Conservation (phyloP, 768 basidiomycete genomes). For the Boletus fagicola region DNA sequence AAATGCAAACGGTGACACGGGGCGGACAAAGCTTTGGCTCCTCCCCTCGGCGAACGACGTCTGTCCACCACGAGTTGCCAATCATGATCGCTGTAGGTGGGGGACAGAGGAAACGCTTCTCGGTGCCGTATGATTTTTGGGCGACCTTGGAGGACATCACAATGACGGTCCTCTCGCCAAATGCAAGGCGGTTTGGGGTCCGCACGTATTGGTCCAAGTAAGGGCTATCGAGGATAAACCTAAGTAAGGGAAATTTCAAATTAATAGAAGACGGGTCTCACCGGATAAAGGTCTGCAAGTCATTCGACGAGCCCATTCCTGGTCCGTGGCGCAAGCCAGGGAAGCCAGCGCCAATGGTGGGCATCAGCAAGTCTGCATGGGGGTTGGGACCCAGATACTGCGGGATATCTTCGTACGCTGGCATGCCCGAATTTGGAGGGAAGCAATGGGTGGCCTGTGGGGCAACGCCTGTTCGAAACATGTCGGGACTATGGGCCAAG, state of each 20-base stretch:
- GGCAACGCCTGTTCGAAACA: constrained; percentile 60
- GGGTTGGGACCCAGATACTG: constrained; percentile 53
- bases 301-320: constrained; percentile 60
- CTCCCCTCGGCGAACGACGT: constrained; percentile 70
- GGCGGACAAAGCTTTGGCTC: constrained; percentile 74
- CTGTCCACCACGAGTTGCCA: constrained; percentile 93
- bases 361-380: constrained; percentile 59
- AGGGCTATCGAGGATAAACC: constrained; percentile 46
- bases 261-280: constrained; percentile 32
- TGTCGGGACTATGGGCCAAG: constrained; percentile 50
- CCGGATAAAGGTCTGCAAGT: constrained; percentile 82
- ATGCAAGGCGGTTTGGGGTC: constrained; percentile 80
- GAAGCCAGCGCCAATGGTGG: constrained; percentile 59
- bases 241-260: constrained; percentile 16
- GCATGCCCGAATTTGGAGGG: constrained; percentile 48
- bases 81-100: constrained; percentile 94
- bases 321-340: constrained; percentile 62
- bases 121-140: constrained; percentile 95
- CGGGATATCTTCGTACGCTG: constrained; percentile 58
- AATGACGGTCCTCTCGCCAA: constrained; percentile 91
- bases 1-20: constrained; percentile 84
- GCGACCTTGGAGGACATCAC: constrained; percentile 98
- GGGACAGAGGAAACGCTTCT: constrained; percentile 93
- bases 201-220: constrained; percentile 84
- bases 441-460: constrained; percentile 70